Evolutionary conservation across 352 stramenopile species (phyloP).

Genomic region (Globisporangium viniferum): DNA sequence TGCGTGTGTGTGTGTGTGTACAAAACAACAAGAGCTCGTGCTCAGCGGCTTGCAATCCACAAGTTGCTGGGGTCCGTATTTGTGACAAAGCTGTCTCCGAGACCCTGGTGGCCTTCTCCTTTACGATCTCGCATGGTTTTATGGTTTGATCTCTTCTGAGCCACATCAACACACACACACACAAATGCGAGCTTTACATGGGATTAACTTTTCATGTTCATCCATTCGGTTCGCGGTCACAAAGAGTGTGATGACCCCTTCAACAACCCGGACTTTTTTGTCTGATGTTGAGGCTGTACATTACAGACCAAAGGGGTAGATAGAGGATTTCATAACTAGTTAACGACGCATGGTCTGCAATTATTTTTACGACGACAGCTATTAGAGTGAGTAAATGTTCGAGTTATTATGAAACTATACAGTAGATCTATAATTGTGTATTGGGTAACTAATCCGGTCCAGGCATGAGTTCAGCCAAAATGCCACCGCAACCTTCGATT

Average conservation of each 20-base stretch:
- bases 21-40: too few relatives aligned
- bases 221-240: conserved; percentile 3
- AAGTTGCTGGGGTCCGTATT: too few relatives aligned
- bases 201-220: too few relatives aligned
- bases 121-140: background rate
- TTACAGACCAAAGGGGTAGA: background rate
- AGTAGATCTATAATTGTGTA: background rate
- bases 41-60: too few relatives aligned
- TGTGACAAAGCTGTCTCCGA: background rate
- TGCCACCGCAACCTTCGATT: background rate
- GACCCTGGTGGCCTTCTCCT: too few relatives aligned
- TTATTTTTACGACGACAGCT: too few relatives aligned
- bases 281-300: background rate
- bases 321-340: too few relatives aligned
- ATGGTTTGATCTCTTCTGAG: background rate
- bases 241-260: background rate
- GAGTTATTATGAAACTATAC: background rate
- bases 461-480: background rate
- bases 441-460: background rate
- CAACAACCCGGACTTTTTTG: background rate
- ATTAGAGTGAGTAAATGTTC: too few relatives aligned
- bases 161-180: background rate
- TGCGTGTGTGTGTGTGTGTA: too few relatives aligned
- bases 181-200: background rate
- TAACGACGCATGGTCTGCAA: too few relatives aligned